phyloP scores from a whole-genome alignment of 2,329 filamentous ascomycete species.

The Xylariaceae sp. region DNA sequence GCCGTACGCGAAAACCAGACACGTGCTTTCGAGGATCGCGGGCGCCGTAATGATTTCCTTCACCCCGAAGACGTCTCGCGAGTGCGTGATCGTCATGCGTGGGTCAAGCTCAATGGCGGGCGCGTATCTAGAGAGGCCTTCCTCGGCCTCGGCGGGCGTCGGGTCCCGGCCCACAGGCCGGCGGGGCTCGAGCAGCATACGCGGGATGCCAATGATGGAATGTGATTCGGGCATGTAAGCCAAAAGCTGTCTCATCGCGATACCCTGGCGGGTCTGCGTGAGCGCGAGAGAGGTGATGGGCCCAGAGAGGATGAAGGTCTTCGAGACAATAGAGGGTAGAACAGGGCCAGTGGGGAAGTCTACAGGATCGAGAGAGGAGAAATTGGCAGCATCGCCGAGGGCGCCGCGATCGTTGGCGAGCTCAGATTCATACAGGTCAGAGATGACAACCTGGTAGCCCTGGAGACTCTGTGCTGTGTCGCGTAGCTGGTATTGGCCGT shows the following conservation, averaged over 20 bases:
- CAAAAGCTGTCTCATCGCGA: slow-evolving; percentile 82
- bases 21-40: slow-evolving; percentile 88
- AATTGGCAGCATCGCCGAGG: slow-evolving; percentile 72
- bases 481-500: slow-evolving; percentile 63
- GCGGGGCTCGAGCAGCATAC: slow-evolving; percentile 80
- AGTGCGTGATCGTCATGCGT: slow-evolving; percentile 79
- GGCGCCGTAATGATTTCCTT: slow-evolving; percentile 75
- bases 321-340: slow-evolving; percentile 77
- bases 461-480: slow-evolving; percentile 68
- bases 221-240: slow-evolving; percentile 77
- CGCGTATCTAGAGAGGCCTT: slow-evolving; percentile 79
- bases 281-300: slow-evolving; percentile 82
- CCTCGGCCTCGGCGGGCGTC: slow-evolving; percentile 78
- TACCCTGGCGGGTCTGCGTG: slow-evolving; percentile 90
- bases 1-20: slow-evolving; percentile 86
- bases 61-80: slow-evolving; percentile 80
- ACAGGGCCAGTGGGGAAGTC: slow-evolving; percentile 61
- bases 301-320: slow-evolving; percentile 81
- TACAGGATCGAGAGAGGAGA: slow-evolving; percentile 76
- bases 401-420: slow-evolving; percentile 84
- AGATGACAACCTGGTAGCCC: slow-evolving; percentile 84
- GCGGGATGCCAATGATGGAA: slow-evolving; percentile 80
- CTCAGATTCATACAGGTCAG: slow-evolving; percentile 89
- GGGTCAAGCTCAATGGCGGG: slow-evolving; percentile 85
- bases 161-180: slow-evolving; percentile 86